A percentile compares a stretch with the other conserved stretches of the same genome.
phyloP scores from a whole-genome alignment of 345 rosid species.

The Dipteronia dyeriana region DNA sequence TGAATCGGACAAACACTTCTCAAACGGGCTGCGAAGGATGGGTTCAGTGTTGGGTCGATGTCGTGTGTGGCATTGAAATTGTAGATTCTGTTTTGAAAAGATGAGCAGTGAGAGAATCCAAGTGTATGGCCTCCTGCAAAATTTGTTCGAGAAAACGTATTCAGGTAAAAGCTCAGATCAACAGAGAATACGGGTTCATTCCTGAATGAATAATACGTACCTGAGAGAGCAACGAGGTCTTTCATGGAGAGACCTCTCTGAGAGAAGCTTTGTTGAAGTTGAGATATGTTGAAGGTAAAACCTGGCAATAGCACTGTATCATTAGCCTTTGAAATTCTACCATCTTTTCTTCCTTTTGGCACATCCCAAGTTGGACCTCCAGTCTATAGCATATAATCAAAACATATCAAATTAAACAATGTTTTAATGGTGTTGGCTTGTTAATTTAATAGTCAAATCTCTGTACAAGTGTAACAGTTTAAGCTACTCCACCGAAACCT shows the following conservation, averaged over 20 bases:
- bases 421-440: background rate
- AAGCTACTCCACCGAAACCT: too few relatives aligned
- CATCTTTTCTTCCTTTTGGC: conserved; percentile 88
- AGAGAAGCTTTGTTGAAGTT: conserved; percentile 69
- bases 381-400: conserved; percentile 43
- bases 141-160: too few relatives aligned
- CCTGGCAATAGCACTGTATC: conserved; percentile 80
- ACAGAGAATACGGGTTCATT: too few relatives aligned
- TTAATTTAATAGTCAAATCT: background rate
- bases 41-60: conserved; percentile 66
- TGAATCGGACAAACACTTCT: conserved; percentile 51
- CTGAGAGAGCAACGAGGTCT: conserved; percentile 83
- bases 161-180: too few relatives aligned
- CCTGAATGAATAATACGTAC: conserved; percentile 8
- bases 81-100: conserved; percentile 81
- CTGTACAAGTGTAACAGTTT: background rate
- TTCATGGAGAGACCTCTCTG: conserved; percentile 70
- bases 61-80: conserved; percentile 56
- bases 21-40: conserved; percentile 59
- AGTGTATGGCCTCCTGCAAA: conserved; percentile 78
- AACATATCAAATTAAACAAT: background rate
- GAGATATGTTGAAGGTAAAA: conserved; percentile 72
- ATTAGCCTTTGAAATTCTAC: conserved; percentile 71
- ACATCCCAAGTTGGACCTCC: conserved; percentile 91
- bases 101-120: conserved; percentile 88